These are phyloP conservation scores for Phyllosticta citribraziliensis DNA, from an alignment of 2,329 filamentous ascomycete genomes.

Conservation along the genomic window DNA sequence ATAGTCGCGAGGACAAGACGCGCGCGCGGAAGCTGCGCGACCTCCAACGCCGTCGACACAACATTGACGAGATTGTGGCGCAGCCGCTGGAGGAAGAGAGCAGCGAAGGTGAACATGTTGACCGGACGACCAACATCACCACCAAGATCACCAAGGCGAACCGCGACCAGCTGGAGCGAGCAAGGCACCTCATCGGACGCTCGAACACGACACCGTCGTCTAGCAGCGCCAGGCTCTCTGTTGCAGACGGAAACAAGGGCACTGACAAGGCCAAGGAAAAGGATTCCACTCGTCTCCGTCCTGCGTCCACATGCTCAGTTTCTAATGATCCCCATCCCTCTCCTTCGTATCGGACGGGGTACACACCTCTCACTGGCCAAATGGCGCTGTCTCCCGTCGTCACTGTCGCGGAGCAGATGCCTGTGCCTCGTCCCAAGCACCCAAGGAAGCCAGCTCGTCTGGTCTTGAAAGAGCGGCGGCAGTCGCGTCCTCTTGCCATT, in stretches of 20 bases:
- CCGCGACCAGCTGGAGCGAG: background rate
- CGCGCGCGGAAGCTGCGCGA: constrained; percentile 25
- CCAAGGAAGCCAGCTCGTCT: constrained; percentile 19
- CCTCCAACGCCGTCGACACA: constrained; percentile 4
- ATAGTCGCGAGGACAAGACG: constrained; percentile 20
- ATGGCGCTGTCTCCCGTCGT: constrained; percentile 21
- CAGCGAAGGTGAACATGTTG: constrained; percentile 1
- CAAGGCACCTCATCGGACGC: background rate
- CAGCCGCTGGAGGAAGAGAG: constrained; percentile 8
- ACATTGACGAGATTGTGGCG: constrained; percentile 11
- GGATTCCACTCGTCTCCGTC: background rate
- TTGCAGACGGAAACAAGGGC: background rate
- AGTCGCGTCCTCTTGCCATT: background rate
- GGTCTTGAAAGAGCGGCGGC: constrained; percentile 12
- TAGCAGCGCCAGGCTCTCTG: background rate
- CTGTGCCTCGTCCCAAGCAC: constrained; percentile 8
- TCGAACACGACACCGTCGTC: background rate
- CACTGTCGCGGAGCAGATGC: constrained; percentile 24
- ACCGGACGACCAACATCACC: background rate
- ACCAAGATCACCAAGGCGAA: background rate
- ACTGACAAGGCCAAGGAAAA: background rate
- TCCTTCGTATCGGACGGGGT: constrained; percentile 5
- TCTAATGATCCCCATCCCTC: background rate
- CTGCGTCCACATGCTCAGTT: background rate
- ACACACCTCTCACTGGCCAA: constrained; percentile 10